Base-by-base conservation (phyloP, 176 grass and related monocot genomes). In the Miscanthus lutarioriparius region DNA sequence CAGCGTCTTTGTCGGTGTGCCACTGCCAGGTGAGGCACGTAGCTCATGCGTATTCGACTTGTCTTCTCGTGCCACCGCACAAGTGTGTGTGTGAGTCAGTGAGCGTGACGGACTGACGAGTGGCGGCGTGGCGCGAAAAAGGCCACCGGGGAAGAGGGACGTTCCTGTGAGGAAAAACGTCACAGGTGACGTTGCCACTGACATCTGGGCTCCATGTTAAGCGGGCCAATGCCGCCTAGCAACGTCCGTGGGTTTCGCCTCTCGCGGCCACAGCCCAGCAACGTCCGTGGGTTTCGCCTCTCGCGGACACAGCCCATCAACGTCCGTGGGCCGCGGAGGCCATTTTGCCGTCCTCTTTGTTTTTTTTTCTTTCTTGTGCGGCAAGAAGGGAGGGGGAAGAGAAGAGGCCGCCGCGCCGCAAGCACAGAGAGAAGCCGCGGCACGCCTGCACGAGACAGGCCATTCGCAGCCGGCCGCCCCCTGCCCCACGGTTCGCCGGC, bases 321-420 rank as follows among this genome's bases (percentile, higher is more conserved):
- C 20, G 6, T n/a, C 53, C 20, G 7, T 56, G 53, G 53, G 53
- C 53, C 17, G 49, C 14, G 49, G 51, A 54, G 19, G 51, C 47
- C 47, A 2, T 53, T 53, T 19, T 53, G 15, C 48, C 48, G 48
- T 4, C 17, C 49, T 20, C 17, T 19, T 70, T 56, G 53, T 4
- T 12, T 20, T 16, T 16, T 48, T 25, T 2, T 78, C 77, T 89
- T 85, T 76, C 82, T 81, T 89, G 43, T 53, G 71, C 40, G 23
- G 17, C 71, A 89, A 81, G 87, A 85, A 76, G 59, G 25, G 15
- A 27, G 4, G 10, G 54, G n/a, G 8, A 8, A 19, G 32, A 5
- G 33, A 37, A 51, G 10, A 20, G 45, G 67, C 67, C 53, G 79
- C 63, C 78, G 37, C 64, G 40, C 64, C 62, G 51, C 79, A 70